phyloP scores from a whole-genome alignment of 2,329 filamentous ascomycete genomes.

The Clarireedia homoeocarpa region DNA sequence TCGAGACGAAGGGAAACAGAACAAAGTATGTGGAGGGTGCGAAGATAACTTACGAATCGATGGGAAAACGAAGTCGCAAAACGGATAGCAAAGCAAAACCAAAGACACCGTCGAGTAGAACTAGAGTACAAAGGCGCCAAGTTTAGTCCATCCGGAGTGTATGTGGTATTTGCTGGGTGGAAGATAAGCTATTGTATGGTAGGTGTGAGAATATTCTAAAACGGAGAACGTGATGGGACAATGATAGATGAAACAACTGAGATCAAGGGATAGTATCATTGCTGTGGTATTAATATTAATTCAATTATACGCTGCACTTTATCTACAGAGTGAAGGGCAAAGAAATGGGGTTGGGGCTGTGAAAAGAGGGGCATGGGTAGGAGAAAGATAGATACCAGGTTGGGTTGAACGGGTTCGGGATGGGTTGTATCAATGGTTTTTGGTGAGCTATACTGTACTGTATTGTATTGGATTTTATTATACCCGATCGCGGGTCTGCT shows the following conservation, averaged over 20 bases:
- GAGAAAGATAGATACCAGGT: no score
- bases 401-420: no score
- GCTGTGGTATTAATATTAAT: no score
- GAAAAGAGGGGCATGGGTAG: no score
- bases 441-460: background rate
- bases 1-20: slow-evolving; percentile 7
- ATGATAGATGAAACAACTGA: background rate
- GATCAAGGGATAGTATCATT: background rate
- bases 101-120: background rate
- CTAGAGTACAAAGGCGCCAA: background rate
- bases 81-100: background rate
- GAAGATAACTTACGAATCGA: background rate
- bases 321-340: no score
- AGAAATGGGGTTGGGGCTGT: no score
- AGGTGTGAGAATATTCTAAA: background rate
- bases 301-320: no score
- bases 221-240: background rate
- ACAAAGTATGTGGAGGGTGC: slow-evolving; percentile 12
- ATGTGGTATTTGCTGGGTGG: background rate
- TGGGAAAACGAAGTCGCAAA: slow-evolving; percentile 1
- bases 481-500: background rate
- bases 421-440: background rate
- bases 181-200: no score
- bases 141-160: background rate
- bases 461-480: slow-evolving; percentile 1